Base-by-base conservation (phyloP, 1,284 basidiomycete species). In the Sanghuangporus baumii region DNA sequence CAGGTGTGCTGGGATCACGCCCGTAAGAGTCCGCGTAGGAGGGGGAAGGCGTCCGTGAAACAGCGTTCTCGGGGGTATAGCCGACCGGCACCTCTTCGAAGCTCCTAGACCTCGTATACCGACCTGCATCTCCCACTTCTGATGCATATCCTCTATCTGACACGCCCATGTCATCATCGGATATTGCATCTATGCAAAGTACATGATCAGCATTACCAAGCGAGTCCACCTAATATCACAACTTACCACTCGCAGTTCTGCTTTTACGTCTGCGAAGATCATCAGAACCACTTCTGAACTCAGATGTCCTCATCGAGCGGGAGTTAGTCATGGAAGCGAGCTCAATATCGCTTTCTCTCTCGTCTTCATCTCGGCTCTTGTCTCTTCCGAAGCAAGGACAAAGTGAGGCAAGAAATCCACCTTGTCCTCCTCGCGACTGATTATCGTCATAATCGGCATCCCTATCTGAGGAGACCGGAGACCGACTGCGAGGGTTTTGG, bases 381-480 rank as follows among this genome's bases (percentile, higher is more conserved):
- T 47, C 31, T 48, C 46, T 46, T 37, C 48, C 37, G 31, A 60
- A 18, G 41, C 59, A 60, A 43, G 59, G 59, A 37, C 43, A 54
- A 16, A 16, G 18, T 14, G 59, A 34, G 3, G 55, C 55, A 16
- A 57, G 34, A 37, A 47, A 26, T 41, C 37, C 23, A 7, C 12
- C 18, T 47, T 57, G 11, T 18, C 46, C 38, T 20, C 23, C 43
- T 23, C 43, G 55, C 6, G 55, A 57, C 11, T 12, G 11, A 16
- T 41, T 26, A 14, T 43, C 34, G 37, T 47, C 43, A 6, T 57
- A 31, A 11, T 23, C 26, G 20, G 2, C 2, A 12, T 12, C 8
- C 20, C 14, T 18, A 0, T 23, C 52, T 1, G 18, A 37, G 16
- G n/a, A 6, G n/a, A 11, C 20, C 38, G 7, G n/a, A 3, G 26